Evolutionary conservation across 352 stramenopile species (phyloP), one percentile per base, ranked within the genome.

Genomic region (Phytophthora agathidicida): DNA sequence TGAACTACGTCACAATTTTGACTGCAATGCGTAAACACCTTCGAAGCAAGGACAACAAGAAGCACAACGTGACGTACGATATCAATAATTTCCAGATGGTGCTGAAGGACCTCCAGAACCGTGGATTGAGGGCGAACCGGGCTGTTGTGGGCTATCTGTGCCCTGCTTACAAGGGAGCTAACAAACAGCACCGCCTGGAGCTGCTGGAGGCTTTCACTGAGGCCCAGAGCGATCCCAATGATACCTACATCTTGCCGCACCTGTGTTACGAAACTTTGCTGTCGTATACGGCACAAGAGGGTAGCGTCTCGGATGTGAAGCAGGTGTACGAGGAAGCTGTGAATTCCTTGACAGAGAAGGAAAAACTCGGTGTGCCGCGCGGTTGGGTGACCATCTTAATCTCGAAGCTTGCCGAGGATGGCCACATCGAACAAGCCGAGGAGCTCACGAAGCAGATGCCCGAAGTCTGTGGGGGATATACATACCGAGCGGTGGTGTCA

Each of bases 101-200:
- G 22, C 65, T 78, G 22, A 55, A 83, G 30, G 60, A 78, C 39
- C 65, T 89, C 31, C 65, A 65, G 16, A 48, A 56, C 53, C 72
- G 66, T 36, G 54, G 57, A 17, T 56, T 86, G 26, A 55, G 49
- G 16, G 52, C 83, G 31, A 85, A 68, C 43, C 77, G 68, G 36
- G 58, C 59, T n/a, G 49, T 84, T 24, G 62, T 84, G 17, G 75
- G 77, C 20, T 65, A 80, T 44, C 48, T 83, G 44, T 86, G 70
- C 42, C 55, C 70, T 32, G 57, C 59, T 23, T 83, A 87, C 30
- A 48, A 61, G 9, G 36, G 20, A 32, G 80, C 73, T 27, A 68
- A 77, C 56, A 87, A 86, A 55, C 64, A 77, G 31, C 80, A 89
- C 55, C 80, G 77, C 19, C 58, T 83, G 48, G 62, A 75, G 44